Base-by-base conservation (phyloP, 352 stramenopile species). In the Thalassiosira mediterranea region DNA sequence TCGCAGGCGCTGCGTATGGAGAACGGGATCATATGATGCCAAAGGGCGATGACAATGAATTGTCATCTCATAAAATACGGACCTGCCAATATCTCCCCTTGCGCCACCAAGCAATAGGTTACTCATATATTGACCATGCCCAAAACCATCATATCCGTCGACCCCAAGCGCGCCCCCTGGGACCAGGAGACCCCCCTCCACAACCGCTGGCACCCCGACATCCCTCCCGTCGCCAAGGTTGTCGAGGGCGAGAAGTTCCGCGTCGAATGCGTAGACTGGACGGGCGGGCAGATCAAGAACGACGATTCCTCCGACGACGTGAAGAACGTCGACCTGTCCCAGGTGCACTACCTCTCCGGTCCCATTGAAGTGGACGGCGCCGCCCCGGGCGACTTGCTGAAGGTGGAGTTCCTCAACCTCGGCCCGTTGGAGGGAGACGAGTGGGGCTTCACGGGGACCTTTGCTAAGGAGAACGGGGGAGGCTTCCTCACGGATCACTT, bases 241-340 rank as follows among this genome's bases (percentile, higher is more conserved):
- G 49, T 68, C n/a, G 65, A 83, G 57, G 79, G 79, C 0, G 70
- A 89, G 44, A 68, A 79, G 37, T 85, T 88, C 34, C 76, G 69
- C 17, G 83, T 90, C 3, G 83, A 90, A 60, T 90, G 83, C 40
- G 70, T 90, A 7, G 83, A 90, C 68, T 90, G 83, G 83, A 90
- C 83, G 0, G 83, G 83, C 58, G 83, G 83, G 23, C 83, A 90
- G 60, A 88, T 90, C 42, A 84, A 86, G 23, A 87, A 90, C 42
- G 53, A 90, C 42, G 79, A 90, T 34, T 72, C 23, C 31, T 74
- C 66, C 0, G 83, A 90, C 32, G 83, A 90, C 66, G 79, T 90
- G 5, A 88, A 90, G 51, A 88, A 83, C 54, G 78, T 87, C 0
- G 81, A 88, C 61, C 49, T 90, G 15, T 76, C 63, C 0, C 83